Conservation (phyloP, 2,329 filamentous ascomycete species). For the Trichophyton verrucosum region DNA sequence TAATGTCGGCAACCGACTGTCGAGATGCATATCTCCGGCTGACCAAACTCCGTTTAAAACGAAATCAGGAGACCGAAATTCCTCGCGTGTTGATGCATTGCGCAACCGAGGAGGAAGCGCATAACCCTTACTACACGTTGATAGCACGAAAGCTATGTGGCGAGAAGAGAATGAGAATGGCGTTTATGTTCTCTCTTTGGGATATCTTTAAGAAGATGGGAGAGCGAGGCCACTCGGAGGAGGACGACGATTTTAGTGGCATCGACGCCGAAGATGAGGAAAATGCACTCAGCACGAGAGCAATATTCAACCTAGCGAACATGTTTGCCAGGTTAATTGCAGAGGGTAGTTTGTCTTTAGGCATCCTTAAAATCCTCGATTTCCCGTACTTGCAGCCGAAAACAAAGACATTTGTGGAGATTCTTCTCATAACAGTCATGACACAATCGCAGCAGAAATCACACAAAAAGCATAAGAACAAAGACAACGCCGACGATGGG, state of each 20-base stretch:
- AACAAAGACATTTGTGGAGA: slow-evolving; percentile 65
- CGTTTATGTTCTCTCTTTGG: slow-evolving; percentile 80
- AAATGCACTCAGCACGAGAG: slow-evolving; percentile 39
- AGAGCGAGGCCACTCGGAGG: slow-evolving; percentile 50
- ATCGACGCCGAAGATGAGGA: slow-evolving; percentile 42
- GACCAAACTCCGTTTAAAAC: slow-evolving; percentile 71
- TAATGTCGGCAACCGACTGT: slow-evolving; percentile 74
- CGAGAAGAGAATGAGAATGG: slow-evolving; percentile 56
- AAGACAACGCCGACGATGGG: slow-evolving; percentile 17
- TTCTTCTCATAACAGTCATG: slow-evolving; percentile 65
- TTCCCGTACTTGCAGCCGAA: slow-evolving; percentile 65
- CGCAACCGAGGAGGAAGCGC: slow-evolving; percentile 64
- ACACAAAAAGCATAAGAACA: slow-evolving; percentile 13
- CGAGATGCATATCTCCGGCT: slow-evolving; percentile 73
- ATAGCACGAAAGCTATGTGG: slow-evolving; percentile 66
- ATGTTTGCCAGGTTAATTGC: slow-evolving; percentile 52
- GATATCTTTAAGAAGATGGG: slow-evolving; percentile 74
- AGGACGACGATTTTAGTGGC: slow-evolving; percentile 47
- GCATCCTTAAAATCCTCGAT: slow-evolving; percentile 53
- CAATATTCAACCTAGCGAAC: slow-evolving; percentile 55
- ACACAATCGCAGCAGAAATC: slow-evolving; percentile 49
- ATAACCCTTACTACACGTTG: slow-evolving; percentile 89
- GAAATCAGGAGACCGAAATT: slow-evolving; percentile 73
- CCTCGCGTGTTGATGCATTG: slow-evolving; percentile 80
- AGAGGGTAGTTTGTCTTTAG: slow-evolving; percentile 47